Base-by-base conservation (phyloP, 768 basidiomycete genomes). In the Tephrocybe sp. region DNA sequence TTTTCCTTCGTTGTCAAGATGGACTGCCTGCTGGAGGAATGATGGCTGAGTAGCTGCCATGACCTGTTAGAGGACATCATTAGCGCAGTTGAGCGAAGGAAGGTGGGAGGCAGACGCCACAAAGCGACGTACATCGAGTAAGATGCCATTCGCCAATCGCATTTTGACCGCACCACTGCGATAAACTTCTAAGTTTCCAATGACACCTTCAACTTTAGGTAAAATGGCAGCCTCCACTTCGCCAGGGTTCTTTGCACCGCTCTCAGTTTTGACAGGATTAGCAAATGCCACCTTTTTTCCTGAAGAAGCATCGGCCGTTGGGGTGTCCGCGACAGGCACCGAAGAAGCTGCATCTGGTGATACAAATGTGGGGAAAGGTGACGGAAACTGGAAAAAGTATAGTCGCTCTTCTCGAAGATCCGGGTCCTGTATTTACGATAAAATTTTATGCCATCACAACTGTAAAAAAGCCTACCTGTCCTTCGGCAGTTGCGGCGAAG, bases 321-420 rank as follows among this genome's bases (percentile, higher is more conserved):
- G 62, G 40, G 73, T 69, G 21, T 45, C 29, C 21, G 63, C 60
- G 8, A 64, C 68, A 15, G 57, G 49, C 8, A 50, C 57, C 43
- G 69, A 61, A 8, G 62, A 59, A 16, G 68, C 52, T 7, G 65
- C 54, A 6, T 62, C 45, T 50, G 70, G 60, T 6, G 78, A 69
- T 2, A 71, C 50, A 67, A 94, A 94, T 4, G 71, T 76, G 0
- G 93, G 92, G 66, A 97, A 94, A 0, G 91, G 88, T 8, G 73
- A 64, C 0, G 94, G 94, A 59, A 95, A 95, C 62, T 94, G 92
- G 70, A 95, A 94, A 57, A 93, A 85, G 61, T 88, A 95, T 3
- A 95, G 69, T 16, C 78, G 75, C 46, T 90, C 85, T 64, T 82
- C 83, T 45, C 74, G 75, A 30, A 76, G 56, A 42, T 70, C 62